Conservation (phyloP, 345 rosid genomes). For the Toxicodendron radicans region DNA sequence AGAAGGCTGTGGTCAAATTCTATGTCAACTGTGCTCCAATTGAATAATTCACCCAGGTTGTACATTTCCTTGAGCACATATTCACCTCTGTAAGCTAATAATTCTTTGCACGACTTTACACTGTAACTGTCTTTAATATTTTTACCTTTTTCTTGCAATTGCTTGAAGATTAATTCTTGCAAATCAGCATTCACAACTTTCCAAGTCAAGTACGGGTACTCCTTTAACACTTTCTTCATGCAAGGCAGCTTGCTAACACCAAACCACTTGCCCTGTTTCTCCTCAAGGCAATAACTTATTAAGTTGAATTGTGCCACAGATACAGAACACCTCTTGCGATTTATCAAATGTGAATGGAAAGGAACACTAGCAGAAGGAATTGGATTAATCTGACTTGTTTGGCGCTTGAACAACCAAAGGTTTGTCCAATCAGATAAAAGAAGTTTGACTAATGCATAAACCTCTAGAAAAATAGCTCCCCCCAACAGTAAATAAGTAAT, state of each 20-base stretch:
- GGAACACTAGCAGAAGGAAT: neutral
- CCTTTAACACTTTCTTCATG: neutral
- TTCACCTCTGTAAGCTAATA: neutral
- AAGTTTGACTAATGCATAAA: neutral
- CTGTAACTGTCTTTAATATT: no score
- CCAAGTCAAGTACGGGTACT: neutral
- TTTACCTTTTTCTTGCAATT: no score
- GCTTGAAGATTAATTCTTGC: neutral
- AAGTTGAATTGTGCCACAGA: neutral
- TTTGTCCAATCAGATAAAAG: neutral
- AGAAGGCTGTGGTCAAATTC: neutral
- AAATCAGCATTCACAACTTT: neutral
- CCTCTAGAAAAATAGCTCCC: constrained; percentile 8
- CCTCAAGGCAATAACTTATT: constrained; percentile 1
- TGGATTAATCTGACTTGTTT: neutral
- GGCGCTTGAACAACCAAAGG: neutral
- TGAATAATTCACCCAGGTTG: no score
- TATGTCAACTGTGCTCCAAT: neutral
- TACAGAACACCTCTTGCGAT: constrained; percentile 5
- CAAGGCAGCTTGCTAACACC: neutral
- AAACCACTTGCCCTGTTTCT: neutral
- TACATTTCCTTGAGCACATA: neutral
- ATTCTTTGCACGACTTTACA: neutral
- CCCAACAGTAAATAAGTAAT: neutral
- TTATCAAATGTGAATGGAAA: neutral